phyloP scores from a whole-genome alignment of 2,329 filamentous ascomycete genomes.

The Talaromyces sp. region DNA sequence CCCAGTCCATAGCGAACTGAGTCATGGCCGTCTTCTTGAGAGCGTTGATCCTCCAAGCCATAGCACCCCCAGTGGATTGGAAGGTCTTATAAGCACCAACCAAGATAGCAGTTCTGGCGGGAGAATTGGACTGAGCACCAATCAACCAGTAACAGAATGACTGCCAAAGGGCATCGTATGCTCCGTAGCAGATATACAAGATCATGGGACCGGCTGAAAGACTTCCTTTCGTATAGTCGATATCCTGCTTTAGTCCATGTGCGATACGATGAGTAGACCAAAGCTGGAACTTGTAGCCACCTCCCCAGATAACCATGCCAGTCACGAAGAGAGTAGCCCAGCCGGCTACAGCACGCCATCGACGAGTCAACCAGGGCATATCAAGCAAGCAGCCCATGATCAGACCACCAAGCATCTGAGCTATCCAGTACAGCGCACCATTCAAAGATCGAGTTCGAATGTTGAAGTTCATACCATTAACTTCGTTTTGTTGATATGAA shows the following conservation, averaged over 20 bases:
- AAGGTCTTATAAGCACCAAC: constrained; percentile 50
- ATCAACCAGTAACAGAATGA: constrained; percentile 62
- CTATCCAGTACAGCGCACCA: constrained; percentile 52
- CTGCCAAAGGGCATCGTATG: constrained; percentile 67
- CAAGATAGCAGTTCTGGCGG: constrained; percentile 42
- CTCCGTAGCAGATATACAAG: constrained; percentile 68
- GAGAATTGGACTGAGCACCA: constrained; percentile 45
- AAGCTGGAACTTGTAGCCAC: constrained; percentile 64
- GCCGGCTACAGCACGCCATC: constrained; percentile 46
- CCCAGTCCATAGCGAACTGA: constrained; percentile 49
- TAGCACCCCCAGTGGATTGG: constrained; percentile 44
- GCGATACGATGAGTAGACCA: constrained; percentile 49
- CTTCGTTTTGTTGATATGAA: constrained; percentile 52
- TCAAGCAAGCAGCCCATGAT: constrained; percentile 41
- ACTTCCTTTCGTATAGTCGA: constrained; percentile 48
- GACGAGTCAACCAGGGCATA: constrained; percentile 42
- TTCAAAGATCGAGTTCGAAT: constrained; percentile 53
- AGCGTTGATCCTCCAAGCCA: constrained; percentile 38
- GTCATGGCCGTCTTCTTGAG: constrained; percentile 34
- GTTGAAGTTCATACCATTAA: constrained; percentile 53
- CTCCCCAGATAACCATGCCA: constrained; percentile 56
- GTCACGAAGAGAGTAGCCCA: constrained; percentile 48
- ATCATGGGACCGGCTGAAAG: constrained; percentile 62
- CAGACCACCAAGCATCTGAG: constrained; percentile 51
- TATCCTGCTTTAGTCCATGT: constrained; percentile 41